Conservation (phyloP, 257 asterid genomes). For the Schizonepeta tenuifolia region DNA sequence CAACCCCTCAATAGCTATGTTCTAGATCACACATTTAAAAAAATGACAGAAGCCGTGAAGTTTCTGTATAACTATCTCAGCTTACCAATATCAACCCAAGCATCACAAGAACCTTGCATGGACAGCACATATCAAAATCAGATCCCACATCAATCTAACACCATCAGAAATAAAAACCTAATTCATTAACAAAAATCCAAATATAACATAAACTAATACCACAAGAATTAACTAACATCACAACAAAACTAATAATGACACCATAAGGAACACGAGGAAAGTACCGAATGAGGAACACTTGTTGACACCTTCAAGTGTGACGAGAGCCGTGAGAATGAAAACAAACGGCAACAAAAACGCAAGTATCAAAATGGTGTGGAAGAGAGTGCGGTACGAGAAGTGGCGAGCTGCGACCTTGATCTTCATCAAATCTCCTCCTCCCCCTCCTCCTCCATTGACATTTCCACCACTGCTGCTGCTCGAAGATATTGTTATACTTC, state of each 20-base stretch:
- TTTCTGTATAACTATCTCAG: constrained; percentile 14
- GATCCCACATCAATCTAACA: constrained; percentile 28
- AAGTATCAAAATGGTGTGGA: constrained; percentile 80
- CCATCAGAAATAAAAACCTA: constrained; percentile 19
- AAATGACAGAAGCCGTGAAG: no score
- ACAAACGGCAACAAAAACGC: constrained; percentile 97
- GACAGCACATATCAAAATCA: constrained; percentile 25
- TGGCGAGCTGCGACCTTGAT: constrained; percentile 96
- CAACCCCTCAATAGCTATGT: not conserved
- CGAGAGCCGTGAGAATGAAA: constrained; percentile 91
- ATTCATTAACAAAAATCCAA: constrained; percentile 24
- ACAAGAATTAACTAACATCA: constrained; percentile 21
- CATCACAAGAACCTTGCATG: constrained; percentile 21
- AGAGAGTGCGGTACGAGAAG: constrained; percentile 84
- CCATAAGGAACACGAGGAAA: constrained; percentile 27
- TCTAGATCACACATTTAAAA: no score
- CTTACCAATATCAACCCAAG: not conserved
- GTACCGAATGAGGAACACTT: constrained; percentile 98
- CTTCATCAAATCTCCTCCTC: constrained; percentile 88
- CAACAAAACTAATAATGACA: not conserved
- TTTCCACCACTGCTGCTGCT: constrained; percentile 61
- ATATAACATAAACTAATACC: constrained; percentile 20
- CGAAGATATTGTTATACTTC: constrained; percentile 97
- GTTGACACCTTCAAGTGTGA: constrained; percentile 99
- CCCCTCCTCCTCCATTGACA: constrained; percentile 60